phyloP scores from a whole-genome alignment of 2,329 filamentous ascomycete genomes.

The Pseudocercospora fijiensis region DNA sequence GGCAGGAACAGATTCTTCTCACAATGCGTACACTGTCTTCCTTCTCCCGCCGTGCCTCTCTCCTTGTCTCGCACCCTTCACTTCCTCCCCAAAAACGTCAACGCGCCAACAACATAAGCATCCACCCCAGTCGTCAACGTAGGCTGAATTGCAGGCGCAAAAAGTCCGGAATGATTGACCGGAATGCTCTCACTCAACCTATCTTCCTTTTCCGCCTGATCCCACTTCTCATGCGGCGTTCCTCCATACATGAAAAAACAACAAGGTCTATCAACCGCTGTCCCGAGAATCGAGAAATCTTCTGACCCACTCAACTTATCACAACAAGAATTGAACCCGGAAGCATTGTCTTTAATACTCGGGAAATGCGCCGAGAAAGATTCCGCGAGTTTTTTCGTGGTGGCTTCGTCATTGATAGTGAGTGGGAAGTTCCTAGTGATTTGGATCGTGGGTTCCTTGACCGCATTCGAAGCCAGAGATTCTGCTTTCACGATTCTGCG shows the following conservation, averaged over 20 bases:
- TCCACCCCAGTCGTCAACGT: slow-evolving; percentile 55
- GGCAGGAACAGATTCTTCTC: too few species aligned
- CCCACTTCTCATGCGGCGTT: slow-evolving; percentile 51
- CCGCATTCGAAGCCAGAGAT: slow-evolving; percentile 50
- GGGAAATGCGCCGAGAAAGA: slow-evolving; percentile 51
- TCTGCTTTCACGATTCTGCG: slow-evolving; percentile 58
- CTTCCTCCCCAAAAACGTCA: slow-evolving; percentile 37
- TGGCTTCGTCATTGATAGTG: slow-evolving; percentile 52
- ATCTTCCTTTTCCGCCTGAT: slow-evolving; percentile 49
- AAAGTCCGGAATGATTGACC: slow-evolving; percentile 60
- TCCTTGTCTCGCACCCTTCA: background rate
- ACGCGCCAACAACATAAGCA: slow-evolving; percentile 39
- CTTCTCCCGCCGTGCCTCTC: too few species aligned
- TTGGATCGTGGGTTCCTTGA: slow-evolving; percentile 46
- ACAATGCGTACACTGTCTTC: too few species aligned
- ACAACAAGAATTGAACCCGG: slow-evolving; percentile 41
- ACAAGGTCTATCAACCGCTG: slow-evolving; percentile 50
- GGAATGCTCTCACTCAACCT: slow-evolving; percentile 52
- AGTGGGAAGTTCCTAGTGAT: slow-evolving; percentile 48
- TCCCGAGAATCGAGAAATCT: slow-evolving; percentile 59
- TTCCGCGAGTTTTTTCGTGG: slow-evolving; percentile 45
- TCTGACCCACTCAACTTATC: slow-evolving; percentile 53
- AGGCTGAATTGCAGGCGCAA: slow-evolving; percentile 59
- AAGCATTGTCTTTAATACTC: slow-evolving; percentile 23
- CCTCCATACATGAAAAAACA: slow-evolving; percentile 60